Conservation (phyloP, 176 grass and related monocot species). For the Lolium perenne region DNA sequence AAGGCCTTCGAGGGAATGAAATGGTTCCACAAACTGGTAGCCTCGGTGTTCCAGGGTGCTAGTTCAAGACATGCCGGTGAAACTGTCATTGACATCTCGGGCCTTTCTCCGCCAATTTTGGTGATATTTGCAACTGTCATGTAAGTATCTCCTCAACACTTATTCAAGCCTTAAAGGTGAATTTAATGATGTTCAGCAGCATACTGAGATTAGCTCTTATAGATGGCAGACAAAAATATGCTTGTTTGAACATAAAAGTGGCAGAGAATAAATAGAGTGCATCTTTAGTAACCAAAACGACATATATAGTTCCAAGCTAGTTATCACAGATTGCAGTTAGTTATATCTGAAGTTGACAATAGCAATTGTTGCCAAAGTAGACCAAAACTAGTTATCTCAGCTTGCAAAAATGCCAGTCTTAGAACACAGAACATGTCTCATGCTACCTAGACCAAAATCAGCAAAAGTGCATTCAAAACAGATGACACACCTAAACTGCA, state of each 20-base stretch:
- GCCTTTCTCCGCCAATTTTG: slow-evolving; percentile 53
- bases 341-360: neutral
- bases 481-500: neutral
- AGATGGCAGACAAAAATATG: neutral
- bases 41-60: slow-evolving; percentile 51
- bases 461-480: neutral
- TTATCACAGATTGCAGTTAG: neutral
- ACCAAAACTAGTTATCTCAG: neutral
- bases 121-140: slow-evolving; percentile 64
- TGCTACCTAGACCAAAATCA: slow-evolving; percentile 5
- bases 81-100: slow-evolving; percentile 51
- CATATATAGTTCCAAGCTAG: slow-evolving; percentile 15
- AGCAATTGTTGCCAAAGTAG: neutral
- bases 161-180: neutral
- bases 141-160: slow-evolving; percentile 46
- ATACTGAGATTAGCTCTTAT: neutral
- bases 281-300: neutral
- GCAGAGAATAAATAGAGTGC: neutral
- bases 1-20: slow-evolving; percentile 50
- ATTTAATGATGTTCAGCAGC: neutral
- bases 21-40: slow-evolving; percentile 52
- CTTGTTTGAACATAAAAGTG: neutral
- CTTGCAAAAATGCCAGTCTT: neutral
- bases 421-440: neutral
- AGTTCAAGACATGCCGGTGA: slow-evolving; percentile 62